Base-by-base conservation (phyloP, 768 basidiomycete species). In the Lepiota venenata region DNA sequence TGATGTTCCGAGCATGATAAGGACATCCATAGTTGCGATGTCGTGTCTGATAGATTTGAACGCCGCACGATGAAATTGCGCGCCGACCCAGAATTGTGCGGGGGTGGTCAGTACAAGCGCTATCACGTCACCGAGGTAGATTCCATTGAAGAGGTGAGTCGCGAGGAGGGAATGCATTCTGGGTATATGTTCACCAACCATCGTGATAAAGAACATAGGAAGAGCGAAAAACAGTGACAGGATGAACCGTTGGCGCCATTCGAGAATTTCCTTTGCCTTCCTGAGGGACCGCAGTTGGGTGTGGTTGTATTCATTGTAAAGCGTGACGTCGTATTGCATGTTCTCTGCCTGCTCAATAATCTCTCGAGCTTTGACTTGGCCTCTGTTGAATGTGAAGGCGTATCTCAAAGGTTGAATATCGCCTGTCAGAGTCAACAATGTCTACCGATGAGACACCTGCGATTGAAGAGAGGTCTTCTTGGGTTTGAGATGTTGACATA, bases 11-110 rank as follows among this genome's bases (percentile, higher is more conserved):
- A 98, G 80, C 71, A 93, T 91, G 64, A 99, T 83, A 41, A 99
- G 88, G 38, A 98, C 93, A 67, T 99, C 97, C 96, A 99, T 99
- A 1, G 96, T 99, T 6, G 94, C 91, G 9, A 84, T 80, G 25
- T 84, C 80, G 69, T 99, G 97, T 66, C 83, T 90, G 49, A 98
- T 73, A 4, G 94, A 85, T 70, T 95, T 96, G 77, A 81, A 97
- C 6, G 97, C 94, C 57, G 85, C 90, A 39, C 78, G 78, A 69
- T 97, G 96, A 71, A 98, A 98, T 59, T 85, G 85, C 50, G 71
- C 73, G 2, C 93, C 97, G 37, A 98, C 76, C 85, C 90, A 95
- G 63, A 93, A 91, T 65, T 98, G 97, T 2, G 92, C 85, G 4
- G 95, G 95, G 2, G 95, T 88, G 8, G 93, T 94, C 50, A 98